Percentiles rank a stretch among this genome's conserved stretches.
These are phyloP conservation scores for Ustilago esculenta DNA, from an alignment of 1,284 basidiomycete genomes.

Conservation along the genomic window DNA sequence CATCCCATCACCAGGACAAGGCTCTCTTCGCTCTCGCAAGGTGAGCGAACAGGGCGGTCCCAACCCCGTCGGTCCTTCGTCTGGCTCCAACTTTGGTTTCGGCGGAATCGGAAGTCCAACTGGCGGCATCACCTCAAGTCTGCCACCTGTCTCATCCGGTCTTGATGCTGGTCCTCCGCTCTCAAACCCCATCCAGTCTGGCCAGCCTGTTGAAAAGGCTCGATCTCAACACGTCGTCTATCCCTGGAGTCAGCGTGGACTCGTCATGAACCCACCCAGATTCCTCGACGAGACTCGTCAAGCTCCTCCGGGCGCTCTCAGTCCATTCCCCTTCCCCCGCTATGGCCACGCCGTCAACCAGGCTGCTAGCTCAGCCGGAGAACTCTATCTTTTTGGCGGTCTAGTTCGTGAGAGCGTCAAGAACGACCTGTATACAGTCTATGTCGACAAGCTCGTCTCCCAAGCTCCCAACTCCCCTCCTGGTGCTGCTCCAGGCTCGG, in stretches of 20 bases:
- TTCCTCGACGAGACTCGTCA: constrained; percentile 65
- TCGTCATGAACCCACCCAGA: constrained; percentile 64
- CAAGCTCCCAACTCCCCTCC: constrained; percentile 75
- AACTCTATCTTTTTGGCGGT: constrained; percentile 96
- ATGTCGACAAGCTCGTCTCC: constrained; percentile 71
- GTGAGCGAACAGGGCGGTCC: constrained; percentile 46
- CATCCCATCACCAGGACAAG: constrained; percentile 47
- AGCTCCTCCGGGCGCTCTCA: constrained; percentile 63
- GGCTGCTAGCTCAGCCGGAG: constrained; percentile 77
- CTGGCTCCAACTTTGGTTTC: constrained; percentile 27
- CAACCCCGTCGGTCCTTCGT: constrained; percentile 8
- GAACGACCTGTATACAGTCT: constrained; percentile 83
- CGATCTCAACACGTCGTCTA: constrained; percentile 59
- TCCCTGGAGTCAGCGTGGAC: constrained; percentile 64
- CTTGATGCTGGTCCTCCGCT: constrained; percentile 30
- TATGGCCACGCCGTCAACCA: constrained; percentile 97
- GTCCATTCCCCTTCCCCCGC: constrained; percentile 83
- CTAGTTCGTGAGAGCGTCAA: constrained; percentile 89
- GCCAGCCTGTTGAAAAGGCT: constrained; percentile 16
- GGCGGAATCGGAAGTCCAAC: constrained; percentile 22
- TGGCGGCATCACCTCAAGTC: constrained; percentile 37
- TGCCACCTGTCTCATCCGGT: constrained; percentile 47
- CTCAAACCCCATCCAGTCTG: constrained; percentile 9
- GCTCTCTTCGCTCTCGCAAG: constrained; percentile 44
- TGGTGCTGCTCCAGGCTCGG: constrained; percentile 10